Percentiles rank a stretch among this genome's conserved stretches.
Conservation (phyloP, 202 grass and related monocot species). For the Brachypodium distachyon region DNA sequence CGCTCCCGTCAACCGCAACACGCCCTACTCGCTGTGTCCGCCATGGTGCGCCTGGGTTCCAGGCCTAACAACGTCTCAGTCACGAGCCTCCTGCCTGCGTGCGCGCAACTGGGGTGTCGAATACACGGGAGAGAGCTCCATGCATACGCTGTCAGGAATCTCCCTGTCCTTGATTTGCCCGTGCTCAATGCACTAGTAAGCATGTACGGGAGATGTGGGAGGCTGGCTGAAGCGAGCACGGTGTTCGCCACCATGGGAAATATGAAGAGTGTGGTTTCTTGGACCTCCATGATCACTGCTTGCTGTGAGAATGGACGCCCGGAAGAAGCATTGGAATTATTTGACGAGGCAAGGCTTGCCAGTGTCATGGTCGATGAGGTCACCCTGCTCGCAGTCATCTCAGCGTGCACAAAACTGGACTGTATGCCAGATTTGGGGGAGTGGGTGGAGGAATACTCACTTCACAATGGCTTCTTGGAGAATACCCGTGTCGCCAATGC, state of each 20-base stretch:
- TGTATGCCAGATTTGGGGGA: background rate
- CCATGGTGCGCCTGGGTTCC: conserved; percentile 23
- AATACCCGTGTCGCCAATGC: conserved; percentile 27
- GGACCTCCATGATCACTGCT: conserved; percentile 56
- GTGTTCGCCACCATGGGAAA: conserved; percentile 13
- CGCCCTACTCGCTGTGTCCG: background rate
- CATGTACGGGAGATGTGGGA: conserved; percentile 36
- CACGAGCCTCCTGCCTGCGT: conserved; percentile 35
- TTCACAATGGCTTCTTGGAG: conserved; percentile 12
- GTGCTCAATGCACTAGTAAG: conserved; percentile 31
- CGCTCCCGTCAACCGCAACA: background rate
- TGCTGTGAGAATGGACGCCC: conserved; percentile 21
- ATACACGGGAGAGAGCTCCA: conserved; percentile 26
- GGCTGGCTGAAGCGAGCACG: background rate
- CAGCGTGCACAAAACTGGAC: conserved; percentile 29
- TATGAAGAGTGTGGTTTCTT: conserved; percentile 36
- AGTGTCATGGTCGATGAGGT: conserved; percentile 33
- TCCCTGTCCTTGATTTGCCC: conserved; percentile 14
- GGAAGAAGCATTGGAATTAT: conserved; percentile 20
- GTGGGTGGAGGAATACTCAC: conserved; percentile 28
- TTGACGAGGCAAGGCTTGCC: conserved; percentile 29
- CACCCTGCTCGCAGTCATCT: conserved; percentile 42
- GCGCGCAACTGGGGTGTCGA: conserved; percentile 22
- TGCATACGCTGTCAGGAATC: conserved; percentile 26
- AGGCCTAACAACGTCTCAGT: conserved; percentile 23